These are phyloP conservation scores for Asclepias syriaca DNA, from an alignment of 257 asterid species.

Conservation along the genomic window DNA sequence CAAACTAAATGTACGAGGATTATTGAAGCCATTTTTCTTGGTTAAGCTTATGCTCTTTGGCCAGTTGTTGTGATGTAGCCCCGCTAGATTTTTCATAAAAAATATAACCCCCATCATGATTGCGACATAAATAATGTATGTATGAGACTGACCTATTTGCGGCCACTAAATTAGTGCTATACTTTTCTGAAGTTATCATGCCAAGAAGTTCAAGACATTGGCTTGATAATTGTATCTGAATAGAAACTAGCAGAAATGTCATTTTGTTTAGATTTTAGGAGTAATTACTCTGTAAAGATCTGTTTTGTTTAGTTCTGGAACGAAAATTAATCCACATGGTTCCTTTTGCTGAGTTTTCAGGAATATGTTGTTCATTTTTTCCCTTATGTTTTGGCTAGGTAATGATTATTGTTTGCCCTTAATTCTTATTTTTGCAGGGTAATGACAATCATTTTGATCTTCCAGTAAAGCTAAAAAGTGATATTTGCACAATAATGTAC, in stretches of 20 bases:
- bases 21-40: not conserved
- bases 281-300: no score
- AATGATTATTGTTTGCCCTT: not conserved
- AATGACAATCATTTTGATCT: conserved; percentile 57
- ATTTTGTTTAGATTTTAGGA: not conserved
- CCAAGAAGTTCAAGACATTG: not conserved
- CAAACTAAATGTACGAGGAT: not conserved
- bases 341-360: not conserved
- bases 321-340: not conserved
- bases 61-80: no score
- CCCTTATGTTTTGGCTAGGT: not conserved
- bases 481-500: conserved; percentile 94
- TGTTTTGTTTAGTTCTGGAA: not conserved
- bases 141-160: not conserved
- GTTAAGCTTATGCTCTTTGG: not conserved
- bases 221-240: not conserved
- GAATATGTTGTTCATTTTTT: not conserved
- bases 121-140: not conserved
- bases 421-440: conserved; percentile 50
- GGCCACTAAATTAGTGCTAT: not conserved
- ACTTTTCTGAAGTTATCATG: not conserved
- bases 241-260: not conserved
- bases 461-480: conserved; percentile 72
- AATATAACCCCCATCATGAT: no score
- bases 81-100: no score